Base-by-base conservation (phyloP, 768 basidiomycete species). In the Leucosporidium yakuticum region DNA sequence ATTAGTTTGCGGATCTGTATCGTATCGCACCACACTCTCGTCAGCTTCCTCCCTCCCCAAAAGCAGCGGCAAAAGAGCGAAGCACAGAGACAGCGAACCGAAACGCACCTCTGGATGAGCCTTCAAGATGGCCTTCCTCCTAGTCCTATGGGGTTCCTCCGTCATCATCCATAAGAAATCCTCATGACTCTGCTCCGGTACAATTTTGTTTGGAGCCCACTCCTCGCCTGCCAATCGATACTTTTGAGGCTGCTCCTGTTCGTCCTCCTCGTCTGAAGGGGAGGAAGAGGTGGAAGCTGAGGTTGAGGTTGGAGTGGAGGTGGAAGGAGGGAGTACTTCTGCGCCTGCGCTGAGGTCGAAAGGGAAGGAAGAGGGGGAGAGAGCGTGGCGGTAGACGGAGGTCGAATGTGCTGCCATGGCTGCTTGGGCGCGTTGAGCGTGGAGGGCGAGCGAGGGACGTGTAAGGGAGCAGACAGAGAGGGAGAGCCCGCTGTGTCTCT, bases 131-230 rank as follows among this genome's bases (percentile, higher is more conserved):
- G 85, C 88, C 81, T 85, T 86, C 66, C 96, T 81, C 63, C 96
- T 81, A 21, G 87, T 86, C 60, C 95, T 85, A 79, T 99, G 96
- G 4, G 96, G 96, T 76, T 99, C 96, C 79, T 99, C 96, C 0
- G 91, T 96, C 87, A 97, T 90, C 55, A 94, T 76, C 96, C 96
- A 99, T 36, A 97, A 82, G 75, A 96, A 98, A 74, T 98, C 95
- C 0, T 82, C 78, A 1, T 90, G 88, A 74, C 92, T 86, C 77
- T 87, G 86, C 0, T 88, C 87, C 4, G 85, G 85, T 8, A 79
- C 82, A 25, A 81, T 78, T 74, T 83, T n/a, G 15, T 48, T 60
- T 2, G 71, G 71, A 31, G 55, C 65, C 68, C 68, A 69, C n/a
- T 60, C 34, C 56, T 67, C 56, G 5, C 71, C 68, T 7, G 67